Conservation (phyloP, 108 stramenopile genomes). For the Skeletonema tropicum region DNA sequence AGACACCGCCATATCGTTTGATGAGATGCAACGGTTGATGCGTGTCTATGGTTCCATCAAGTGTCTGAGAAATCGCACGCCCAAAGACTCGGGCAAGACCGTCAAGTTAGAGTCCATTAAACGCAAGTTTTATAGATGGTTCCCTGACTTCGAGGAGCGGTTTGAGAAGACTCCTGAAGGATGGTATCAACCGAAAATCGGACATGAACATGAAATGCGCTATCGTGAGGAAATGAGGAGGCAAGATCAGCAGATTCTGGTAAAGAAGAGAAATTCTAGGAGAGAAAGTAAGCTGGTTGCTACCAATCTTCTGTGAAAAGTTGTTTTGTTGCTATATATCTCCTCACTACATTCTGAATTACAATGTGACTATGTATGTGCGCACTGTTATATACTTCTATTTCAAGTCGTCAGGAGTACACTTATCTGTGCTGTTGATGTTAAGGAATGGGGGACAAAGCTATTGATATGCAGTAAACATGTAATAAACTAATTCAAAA, state of each 20-base stretch:
- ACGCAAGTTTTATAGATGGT: conserved; percentile 52
- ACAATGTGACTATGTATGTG: background rate
- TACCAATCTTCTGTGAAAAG: background rate
- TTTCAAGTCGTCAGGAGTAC: no score
- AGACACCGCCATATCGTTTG: conserved; percentile 33
- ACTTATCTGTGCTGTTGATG: no score
- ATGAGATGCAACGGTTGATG: conserved; percentile 47
- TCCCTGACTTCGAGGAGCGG: conserved; percentile 46
- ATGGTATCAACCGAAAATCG: conserved; percentile 11
- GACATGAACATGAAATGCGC: conserved; percentile 19
- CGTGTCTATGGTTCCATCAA: conserved; percentile 43
- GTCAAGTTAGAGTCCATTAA: conserved; percentile 37
- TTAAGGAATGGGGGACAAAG: no score
- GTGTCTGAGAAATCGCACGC: conserved; percentile 33
- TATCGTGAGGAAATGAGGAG: conserved; percentile 12
- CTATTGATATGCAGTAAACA: no score
- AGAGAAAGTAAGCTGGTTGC: background rate
- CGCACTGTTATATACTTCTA: no score
- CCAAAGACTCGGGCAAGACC: conserved; percentile 20
- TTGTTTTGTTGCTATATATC: background rate
- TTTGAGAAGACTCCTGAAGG: conserved; percentile 23
- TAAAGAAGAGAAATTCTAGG: conserved; percentile 10
- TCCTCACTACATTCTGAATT: background rate
- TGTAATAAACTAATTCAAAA: no score
- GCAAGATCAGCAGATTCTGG: conserved; percentile 4